Evolutionary conservation across 306 rosid species (phyloP), one percentile per base, ranked within the genome.

Genomic region (Cyclanthera cordifolia): DNA sequence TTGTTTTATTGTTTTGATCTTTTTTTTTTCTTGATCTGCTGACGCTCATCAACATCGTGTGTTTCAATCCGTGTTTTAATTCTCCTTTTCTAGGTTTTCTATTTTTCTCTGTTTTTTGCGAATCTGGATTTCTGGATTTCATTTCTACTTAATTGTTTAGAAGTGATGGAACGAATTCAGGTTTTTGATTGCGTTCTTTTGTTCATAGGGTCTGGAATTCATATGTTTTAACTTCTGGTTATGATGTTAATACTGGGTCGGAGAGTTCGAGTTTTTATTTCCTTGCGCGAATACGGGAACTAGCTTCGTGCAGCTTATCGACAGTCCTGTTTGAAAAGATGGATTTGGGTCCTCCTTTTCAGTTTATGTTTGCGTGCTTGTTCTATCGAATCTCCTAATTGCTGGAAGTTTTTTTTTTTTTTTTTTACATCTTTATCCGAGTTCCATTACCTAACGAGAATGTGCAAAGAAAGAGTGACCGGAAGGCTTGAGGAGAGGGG

Each of bases 1-100:
- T 12, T 3, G 8, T 24, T 71, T 11, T 10, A 23, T 2, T 41
- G 1, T 11, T 5, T 43, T n/a, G 32, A n/a, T 25, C n/a, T n/a
- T 14, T 71, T 23, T 71, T 1, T 46, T 28, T 71, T 23, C 56
- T 4, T 47, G 52, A 46, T 71, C 67, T 68, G 73, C 14, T 34
- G 21, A 19, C 57, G 64, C 61, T 37, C 50, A 20, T 32, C 25
- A 23, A 17, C 32, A 37, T 24, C 21, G 17, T 8, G 21, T 15
- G 43, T 14, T 39, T 68, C 55, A 27, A 47, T 47, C 71, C 5
- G 21, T 55, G 69, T 60, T n/a, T 24, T 1, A 25, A 1, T 30
- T 28, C 13, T 49, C 28, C 58, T 47, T 23, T 51, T 39, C 20
- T 34, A 37, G 63, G 63, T 20, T 37, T 52, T 70, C 50, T 34